phyloP scores from a whole-genome alignment of 2,329 filamentous ascomycete genomes.

The Alternaria dauci region DNA sequence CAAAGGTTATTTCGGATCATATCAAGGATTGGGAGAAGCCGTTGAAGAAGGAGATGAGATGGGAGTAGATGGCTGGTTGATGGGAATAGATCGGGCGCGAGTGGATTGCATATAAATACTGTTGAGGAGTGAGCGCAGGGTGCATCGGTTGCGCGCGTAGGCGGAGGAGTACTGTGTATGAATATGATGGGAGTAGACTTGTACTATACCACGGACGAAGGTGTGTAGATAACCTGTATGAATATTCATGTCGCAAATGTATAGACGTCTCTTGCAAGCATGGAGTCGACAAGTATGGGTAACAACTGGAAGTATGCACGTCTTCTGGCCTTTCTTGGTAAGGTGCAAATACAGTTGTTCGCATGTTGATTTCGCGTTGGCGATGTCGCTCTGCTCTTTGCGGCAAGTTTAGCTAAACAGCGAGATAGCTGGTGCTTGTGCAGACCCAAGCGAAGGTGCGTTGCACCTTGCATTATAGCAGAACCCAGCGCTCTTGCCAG shows the following conservation, averaged over 20 bases:
- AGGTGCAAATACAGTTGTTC: too few relatives aligned
- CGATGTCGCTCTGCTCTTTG: too few relatives aligned
- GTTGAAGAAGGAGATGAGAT: conserved; percentile 57
- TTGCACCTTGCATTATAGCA: too few relatives aligned
- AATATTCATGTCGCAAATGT: neutral
- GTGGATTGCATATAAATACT: neutral
- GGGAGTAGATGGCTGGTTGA: conserved; percentile 24
- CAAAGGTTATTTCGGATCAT: conserved; percentile 84
- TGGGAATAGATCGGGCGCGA: neutral
- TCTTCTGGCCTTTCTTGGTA: too few relatives aligned
- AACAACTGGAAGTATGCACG: neutral
- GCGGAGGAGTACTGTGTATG: conserved; percentile 3
- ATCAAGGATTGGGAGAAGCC: conserved; percentile 77
- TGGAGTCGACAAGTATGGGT: neutral
- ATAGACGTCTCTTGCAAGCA: neutral
- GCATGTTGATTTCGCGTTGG: too few relatives aligned
- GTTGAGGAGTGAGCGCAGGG: neutral
- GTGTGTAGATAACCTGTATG: neutral
- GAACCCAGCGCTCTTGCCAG: neutral
- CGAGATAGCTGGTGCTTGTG: neutral
- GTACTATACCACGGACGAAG: neutral
- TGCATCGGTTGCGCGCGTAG: too few relatives aligned
- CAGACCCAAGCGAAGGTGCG: too few relatives aligned
- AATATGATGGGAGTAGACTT: conserved; percentile 4
- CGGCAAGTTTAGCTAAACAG: too few relatives aligned